These are phyloP conservation scores for Byssoonygena ceratinophila DNA, from an alignment of 2,329 filamentous ascomycete species.

Conservation along the genomic window DNA sequence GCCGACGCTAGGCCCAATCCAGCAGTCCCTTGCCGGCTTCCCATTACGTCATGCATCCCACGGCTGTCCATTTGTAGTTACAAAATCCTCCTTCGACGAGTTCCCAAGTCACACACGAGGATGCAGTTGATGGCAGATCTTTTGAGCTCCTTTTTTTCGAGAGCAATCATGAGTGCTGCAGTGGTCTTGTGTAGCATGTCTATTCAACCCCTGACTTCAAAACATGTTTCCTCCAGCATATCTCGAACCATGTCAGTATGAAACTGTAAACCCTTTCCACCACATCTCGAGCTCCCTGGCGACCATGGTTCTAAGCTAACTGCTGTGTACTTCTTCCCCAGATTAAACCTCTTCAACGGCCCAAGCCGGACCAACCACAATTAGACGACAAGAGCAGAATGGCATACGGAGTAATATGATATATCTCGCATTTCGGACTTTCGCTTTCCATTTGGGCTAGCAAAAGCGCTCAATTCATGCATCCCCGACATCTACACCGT, in stretches of 20 bases:
- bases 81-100: neutral
- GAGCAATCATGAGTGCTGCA: no score
- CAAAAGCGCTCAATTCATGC: no score
- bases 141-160: no score
- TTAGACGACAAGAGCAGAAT: neutral
- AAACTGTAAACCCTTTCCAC: neutral
- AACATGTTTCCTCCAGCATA: neutral
- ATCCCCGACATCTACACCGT: no score
- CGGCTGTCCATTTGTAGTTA: neutral
- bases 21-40: neutral
- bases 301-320: neutral
- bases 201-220: neutral
- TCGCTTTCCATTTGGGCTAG: no score
- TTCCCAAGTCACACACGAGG: no score
- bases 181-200: no score
- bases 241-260: neutral
- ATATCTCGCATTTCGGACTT: neutral
- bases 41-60: neutral
- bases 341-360: neutral
- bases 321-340: no score
- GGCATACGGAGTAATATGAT: no score
- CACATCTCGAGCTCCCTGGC: neutral
- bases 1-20: neutral
- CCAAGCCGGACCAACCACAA: no score
- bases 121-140: no score